Base-by-base conservation (phyloP, 305 asterid species). In the Fraxinus ornus region DNA sequence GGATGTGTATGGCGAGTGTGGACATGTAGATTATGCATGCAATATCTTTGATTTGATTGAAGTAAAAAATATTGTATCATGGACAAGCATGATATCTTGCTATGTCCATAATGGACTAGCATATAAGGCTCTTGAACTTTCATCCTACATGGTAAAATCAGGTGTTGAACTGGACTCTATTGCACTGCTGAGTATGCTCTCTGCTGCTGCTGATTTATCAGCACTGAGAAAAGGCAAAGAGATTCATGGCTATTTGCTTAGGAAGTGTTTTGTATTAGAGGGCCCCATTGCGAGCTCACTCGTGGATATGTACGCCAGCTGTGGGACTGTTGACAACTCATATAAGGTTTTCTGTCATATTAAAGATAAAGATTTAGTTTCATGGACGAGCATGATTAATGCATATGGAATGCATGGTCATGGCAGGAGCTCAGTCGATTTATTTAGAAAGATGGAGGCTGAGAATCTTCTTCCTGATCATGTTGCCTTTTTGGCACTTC, bases 341-440 rank as follows among this genome's bases (percentile, higher is more conserved):
- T 84, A 57, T 37, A 93, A 84, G 82, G 86, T 92, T 64, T 95
- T 95, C 89, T 68, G 78, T 78, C 32, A 19, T 64, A 82, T 84
- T 41, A 52, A 79, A 21, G 78, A 81, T 80, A 88, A 84, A 88
- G 97, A 91, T 85, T 79, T 89, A 35, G 88, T 90, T 80, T 44
- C 90, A 37, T 92, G 91, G 91, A 95, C 98, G 19, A 93, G 94
- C 90, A 92, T 95, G 94, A 91, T 95, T 36, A 87, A 88, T 57
- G 94, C 97, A 44, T 93, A 84, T 78, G 98, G 99, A 81, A 88
- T 88, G 94, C 98, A 96, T 68, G 99, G 99, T 30, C 85, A 82
- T 49, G 98, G 98, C 7, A 79, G 74, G 78, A 83, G 3, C 76
- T 94, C 98, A 49, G 75, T 91, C 71, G 73, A 86, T 79, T 81